Evolutionary conservation across 1,139 yeast genomes (phyloP), one percentile per base, ranked within the genome.

Genomic region (Hansenula sp.): DNA sequence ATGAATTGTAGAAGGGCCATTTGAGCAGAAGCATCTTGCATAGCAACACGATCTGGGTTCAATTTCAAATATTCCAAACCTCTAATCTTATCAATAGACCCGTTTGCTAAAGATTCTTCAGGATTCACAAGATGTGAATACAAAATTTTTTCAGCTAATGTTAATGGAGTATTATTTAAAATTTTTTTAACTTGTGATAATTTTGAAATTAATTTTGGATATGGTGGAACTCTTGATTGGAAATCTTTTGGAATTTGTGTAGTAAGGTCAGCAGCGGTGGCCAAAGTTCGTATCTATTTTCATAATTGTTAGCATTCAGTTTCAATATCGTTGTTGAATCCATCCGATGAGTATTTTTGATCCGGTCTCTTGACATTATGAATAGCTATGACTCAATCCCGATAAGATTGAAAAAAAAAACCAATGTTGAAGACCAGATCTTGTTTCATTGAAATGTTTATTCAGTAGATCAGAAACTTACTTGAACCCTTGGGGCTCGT

Each of bases 21-120:
- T 69, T 93, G 99, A 2, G 99, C 99, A 21, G 96, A 86, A 1
- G 99, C 99, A 70, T 93, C 99, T 71, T 93, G 99, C 97, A 91
- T 91, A 24, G 99, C 99, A 18, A 93, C 99, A 59, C 99, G 78
- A 64, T 93, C 99, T n/a, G 99, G 99, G 61, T 83, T 78, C 57
- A 93, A 75, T 71, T 93, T 93, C 62, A 93, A 77, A 64, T 93
- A 93, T 48, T 87, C 79, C 48, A 78, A 65, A 42, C 99, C 99
- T 58, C 99, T 78, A 52, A 91, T 77, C 48, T 80, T 74, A 40
- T 71, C 61, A 10, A 79, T 67, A 47, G 71, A 65, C 21, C 80
- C 77, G 34, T 66, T 55, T 3, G 77, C 72, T 45, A 89, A 71
- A 35, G 84, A 74, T 53, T 88, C 96, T 58, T 86, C 93, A 9